Percentiles rank a stretch among this genome's conserved stretches.
Evolutionary conservation across 306 rosid species (phyloP).

Genomic region (Benincasa hispida): DNA sequence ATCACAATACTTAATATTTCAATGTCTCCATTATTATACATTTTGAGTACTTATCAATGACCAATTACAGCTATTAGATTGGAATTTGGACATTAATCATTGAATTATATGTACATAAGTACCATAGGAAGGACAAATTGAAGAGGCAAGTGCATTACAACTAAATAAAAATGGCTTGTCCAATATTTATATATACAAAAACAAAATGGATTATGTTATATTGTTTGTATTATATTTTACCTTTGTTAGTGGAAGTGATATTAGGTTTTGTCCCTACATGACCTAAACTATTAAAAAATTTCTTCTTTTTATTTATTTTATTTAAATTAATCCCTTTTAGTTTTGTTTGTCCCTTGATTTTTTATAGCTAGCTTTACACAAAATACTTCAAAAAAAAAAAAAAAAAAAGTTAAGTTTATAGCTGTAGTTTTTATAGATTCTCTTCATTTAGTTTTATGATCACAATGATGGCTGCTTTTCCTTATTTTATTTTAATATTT

Average conservation of each 20-base stretch:
- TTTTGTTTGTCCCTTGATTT: background rate
- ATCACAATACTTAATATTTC: background rate
- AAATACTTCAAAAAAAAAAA: background rate
- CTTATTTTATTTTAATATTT: background rate
- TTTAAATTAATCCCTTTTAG: background rate
- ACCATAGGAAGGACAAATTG: background rate
- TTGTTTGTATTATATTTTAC: background rate
- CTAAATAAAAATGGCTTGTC: background rate
- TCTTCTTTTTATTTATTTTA: background rate
- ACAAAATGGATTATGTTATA: background rate
- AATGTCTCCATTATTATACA: background rate
- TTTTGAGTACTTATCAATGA: background rate
- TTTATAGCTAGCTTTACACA: background rate
- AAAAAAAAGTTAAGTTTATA: background rate
- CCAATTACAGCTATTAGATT: background rate
- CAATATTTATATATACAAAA: background rate
- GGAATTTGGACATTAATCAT: background rate
- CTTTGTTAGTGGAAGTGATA: background rate
- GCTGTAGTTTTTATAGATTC: background rate
- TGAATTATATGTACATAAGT: background rate
- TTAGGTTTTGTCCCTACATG: background rate
- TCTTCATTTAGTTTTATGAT: background rate
- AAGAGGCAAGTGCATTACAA: background rate
- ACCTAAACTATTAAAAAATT: background rate
- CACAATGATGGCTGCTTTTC: background rate